Evolutionary conservation across 2,329 filamentous ascomycete genomes (phyloP), one percentile per base, ranked within the genome.

Genomic region (Aspergillus ibericus): DNA sequence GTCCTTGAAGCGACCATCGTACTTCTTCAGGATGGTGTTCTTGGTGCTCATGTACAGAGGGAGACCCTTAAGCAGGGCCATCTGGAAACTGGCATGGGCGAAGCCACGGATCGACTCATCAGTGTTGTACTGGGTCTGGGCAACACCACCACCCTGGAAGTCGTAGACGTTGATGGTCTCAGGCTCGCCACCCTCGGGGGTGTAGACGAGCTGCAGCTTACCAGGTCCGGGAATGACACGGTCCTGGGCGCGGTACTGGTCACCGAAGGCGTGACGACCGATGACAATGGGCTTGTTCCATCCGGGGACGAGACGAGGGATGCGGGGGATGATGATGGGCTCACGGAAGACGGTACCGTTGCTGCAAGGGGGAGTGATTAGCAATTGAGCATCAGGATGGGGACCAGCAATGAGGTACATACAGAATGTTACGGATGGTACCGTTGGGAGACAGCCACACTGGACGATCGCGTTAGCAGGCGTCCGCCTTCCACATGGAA

Each of bases 1-100:
- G 74, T 99, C 95, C 88, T 98, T 98, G 87, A 99, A 99, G 70
- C 91, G 87, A 54, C 95, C 95, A 75, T 99, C 95, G 81, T 99
- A 99, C 79, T 93, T 93, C 85, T 99, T 99, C 68, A 99, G 83
- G 70, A 99, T 99, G 69, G 95, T 99, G 85, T 98, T 98, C 89
- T 99, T 99, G 80, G 95, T 99, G 85, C 92, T 96, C 93, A 98
- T 96, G 84, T 98, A 99, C 72, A 99, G 83, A n/a, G 95, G 95
- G 66, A 96, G 82, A 64, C 83, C 83, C 85, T 96, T 95, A 78
- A 86, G 83, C 47, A 98, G 81, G 34, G 95, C 93, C 67, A 97
- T 86, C 87, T 97, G 96, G 87, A 99, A 98, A 68, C 88, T 93
- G 63, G 95, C 90, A 75, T 98, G 95, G 58, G 95, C 95, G 72